Conservation (phyloP, 805 yeast genomes). For the Candida michaelii region DNA sequence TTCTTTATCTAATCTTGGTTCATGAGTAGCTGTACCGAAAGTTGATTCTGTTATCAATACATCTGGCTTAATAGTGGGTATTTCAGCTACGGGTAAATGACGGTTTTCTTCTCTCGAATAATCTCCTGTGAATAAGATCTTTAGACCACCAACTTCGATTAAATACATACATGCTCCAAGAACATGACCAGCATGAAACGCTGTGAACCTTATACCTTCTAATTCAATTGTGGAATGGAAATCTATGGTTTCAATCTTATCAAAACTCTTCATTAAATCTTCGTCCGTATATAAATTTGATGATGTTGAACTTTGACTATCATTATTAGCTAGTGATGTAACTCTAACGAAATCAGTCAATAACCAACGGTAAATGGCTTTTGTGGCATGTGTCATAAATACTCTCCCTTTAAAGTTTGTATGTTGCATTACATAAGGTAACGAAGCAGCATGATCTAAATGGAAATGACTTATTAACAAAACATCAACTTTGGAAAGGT, state of each 20-base stretch:
- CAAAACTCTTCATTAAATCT: conserved; percentile 84
- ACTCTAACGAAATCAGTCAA: conserved; percentile 92
- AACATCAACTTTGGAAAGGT: conserved; percentile 81
- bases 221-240: conserved; percentile 94
- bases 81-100: conserved; percentile 92
- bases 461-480: conserved; percentile 92
- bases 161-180: conserved; percentile 98
- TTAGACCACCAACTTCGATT: conserved; percentile 90
- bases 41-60: conserved; percentile 92
- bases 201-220: conserved; percentile 93
- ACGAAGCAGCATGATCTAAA: conserved; percentile 95
- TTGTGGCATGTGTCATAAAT: conserved; percentile 98
- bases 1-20: conserved; percentile 85
- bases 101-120: conserved; percentile 95
- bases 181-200: conserved; percentile 99
- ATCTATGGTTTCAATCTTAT: conserved; percentile 88
- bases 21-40: conserved; percentile 96
- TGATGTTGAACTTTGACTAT: conserved; percentile 34
- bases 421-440: conserved; percentile 97
- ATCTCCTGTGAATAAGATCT: conserved; percentile 91
- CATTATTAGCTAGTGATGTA: conserved; percentile 49
- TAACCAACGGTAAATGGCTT: conserved; percentile 96
- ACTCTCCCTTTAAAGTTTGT: conserved; percentile 94
- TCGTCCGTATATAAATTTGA: conserved; percentile 80
- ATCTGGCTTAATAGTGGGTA: conserved; percentile 86